Base-by-base conservation (phyloP, 768 basidiomycete genomes). In the Russula sp. region DNA sequence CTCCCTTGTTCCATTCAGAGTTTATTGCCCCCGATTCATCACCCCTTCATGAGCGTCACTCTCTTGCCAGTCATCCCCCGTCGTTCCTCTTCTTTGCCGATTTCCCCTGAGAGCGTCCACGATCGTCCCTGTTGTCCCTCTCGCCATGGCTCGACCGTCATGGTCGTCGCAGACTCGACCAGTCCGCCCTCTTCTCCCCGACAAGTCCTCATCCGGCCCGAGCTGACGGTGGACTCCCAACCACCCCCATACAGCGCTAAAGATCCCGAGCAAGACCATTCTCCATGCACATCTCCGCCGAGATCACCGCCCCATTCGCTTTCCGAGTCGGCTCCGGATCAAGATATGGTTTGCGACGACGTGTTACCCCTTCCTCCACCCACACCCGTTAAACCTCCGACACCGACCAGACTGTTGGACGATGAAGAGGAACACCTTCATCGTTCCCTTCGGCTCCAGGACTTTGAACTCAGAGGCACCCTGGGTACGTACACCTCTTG, bases 401-500 rank as follows among this genome's bases (percentile, higher is more conserved):
- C 79, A 22, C 83, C 87, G 3, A 77, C 78, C 24, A 79, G 85
- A 62, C 76, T 84, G 49, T 77, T 92, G 13, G 88, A 90, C 70
- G 86, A 91, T 65, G 88, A 91, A 69, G 76, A 80, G 70, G 83
- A 84, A 44, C 88, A 86, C 69, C 76, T 90, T 3, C 69, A 75
- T 78, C 83, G 88, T 20, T 68, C 74, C 22, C 77, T 91, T 62
- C 84, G 80, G 65, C 74, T 93, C 57, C 86, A 86, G 6, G 89
- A 91, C 72, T 92, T 93, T 67, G 89, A 92, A 73, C 86, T 92
- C 59, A 83, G 86, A 70, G 89, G 90, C 14, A 86, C 90, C 5
- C 73, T 92, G 59, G 90, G 90, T 90, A 69, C 59, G 81, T 74
- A 24, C 30, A 11, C 24, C 44, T 26, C 48, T 20, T 20, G 7